Conservation (phyloP, 2,329 filamentous ascomycete genomes). For the Diaporthe nobilis region DNA sequence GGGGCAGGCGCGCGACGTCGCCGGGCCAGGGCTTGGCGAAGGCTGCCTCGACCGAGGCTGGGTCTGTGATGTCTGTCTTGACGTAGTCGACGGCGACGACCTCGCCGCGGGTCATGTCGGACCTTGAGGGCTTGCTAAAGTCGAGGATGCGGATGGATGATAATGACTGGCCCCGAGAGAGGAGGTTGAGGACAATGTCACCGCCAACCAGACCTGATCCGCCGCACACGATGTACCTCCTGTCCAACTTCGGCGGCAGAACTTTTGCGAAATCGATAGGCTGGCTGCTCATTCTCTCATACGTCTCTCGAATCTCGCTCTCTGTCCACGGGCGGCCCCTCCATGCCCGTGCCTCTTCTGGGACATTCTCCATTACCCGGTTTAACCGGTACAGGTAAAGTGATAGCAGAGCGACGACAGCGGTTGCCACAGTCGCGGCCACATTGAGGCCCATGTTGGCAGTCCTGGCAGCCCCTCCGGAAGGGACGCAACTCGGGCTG, state of each 20-base stretch:
- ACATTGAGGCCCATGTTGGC: constrained; percentile 10
- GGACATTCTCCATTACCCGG: constrained; percentile 52
- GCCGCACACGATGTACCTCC: constrained; percentile 62
- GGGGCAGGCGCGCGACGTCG: constrained; percentile 55
- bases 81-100: constrained; percentile 55
- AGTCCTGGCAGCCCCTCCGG: neutral
- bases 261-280: constrained; percentile 56
- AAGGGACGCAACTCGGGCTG: too few species aligned
- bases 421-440: neutral
- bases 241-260: constrained; percentile 56
- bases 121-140: constrained; percentile 55
- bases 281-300: constrained; percentile 51
- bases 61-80: constrained; percentile 61
- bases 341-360: constrained; percentile 52
- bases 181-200: constrained; percentile 62
- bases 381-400: constrained; percentile 57
- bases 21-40: constrained; percentile 60
- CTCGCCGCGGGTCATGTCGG: constrained; percentile 55
- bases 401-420: constrained; percentile 43
- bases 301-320: constrained; percentile 53
- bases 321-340: constrained; percentile 54
- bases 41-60: constrained; percentile 53
- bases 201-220: constrained; percentile 63
- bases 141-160: constrained; percentile 64
- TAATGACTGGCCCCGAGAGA: constrained; percentile 61